Base-by-base conservation (phyloP, 148 eudicot species). In the Vaccinium myrtillus region DNA sequence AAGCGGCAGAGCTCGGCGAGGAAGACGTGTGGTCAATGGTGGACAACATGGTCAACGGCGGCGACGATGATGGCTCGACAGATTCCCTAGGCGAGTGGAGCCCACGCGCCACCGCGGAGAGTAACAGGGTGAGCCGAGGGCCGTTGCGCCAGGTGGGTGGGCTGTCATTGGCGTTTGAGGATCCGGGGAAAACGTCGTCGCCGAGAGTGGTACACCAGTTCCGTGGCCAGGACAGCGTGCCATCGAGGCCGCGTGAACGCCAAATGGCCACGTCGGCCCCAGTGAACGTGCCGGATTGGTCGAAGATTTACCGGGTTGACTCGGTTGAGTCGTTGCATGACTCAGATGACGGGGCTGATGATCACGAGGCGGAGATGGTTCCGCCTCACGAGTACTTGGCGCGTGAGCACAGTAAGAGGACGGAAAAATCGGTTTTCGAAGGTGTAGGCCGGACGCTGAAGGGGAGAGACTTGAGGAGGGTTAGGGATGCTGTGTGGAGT, bases 381-480 rank as follows among this genome's bases (percentile, higher is more conserved):
- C 99, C 98, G 6, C 99, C 99, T 2, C 99, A 97, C 50, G 98
- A 92, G 90, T 95, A 93, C 85, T 79, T 95, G 87, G 99, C 97
- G 14, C 90, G 95, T 18, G 87, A 81, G 55, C 53, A 86, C 84
- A 85, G 95, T 21, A 88, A 88, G 69, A 77, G 74, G 91, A 87
- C 92, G 13, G 89, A 95, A 0, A 89, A 89, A 67, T 94, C 98
- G 81, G 98, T 94, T 81, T 91, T 91, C 15, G 98, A 91, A 82
- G 98, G 98, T 0, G 96, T 92, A 18, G 98, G 98, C 23, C 90
- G 98, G 88, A 95, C 98, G 23, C 92, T 95, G 3, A 95, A 94
- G 88, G 98, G 98, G 15, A 89, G 98, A 63, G 98, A 95, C 82
- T 36, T 95, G 98, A 94, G 96, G 76, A 96, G 98, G 63, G 95